Evolutionary conservation across 2,329 filamentous ascomycete species (phyloP).

Genomic region (Sporothrix sp.): DNA sequence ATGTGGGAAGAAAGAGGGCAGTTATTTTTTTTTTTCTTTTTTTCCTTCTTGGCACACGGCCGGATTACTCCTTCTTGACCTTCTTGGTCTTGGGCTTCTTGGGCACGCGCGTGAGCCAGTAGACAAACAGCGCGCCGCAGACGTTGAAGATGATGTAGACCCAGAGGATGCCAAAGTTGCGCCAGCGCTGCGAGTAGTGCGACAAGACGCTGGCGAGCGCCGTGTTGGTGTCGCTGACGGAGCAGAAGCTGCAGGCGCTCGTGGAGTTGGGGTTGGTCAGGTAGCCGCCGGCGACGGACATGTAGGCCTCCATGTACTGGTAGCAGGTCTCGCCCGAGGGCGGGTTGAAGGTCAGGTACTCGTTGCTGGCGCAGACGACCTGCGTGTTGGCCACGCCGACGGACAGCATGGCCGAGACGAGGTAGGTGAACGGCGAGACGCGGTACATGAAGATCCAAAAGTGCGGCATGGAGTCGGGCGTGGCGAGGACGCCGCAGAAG

Average conservation of each 20-base stretch:
- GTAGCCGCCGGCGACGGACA: constrained; percentile 40
- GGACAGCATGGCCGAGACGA: constrained; percentile 62
- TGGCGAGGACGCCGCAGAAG: constrained; percentile 54
- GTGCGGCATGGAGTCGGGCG: constrained; percentile 47
- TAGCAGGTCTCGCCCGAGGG: constrained; percentile 47
- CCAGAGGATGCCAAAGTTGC: constrained; percentile 55
- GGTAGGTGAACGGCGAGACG: constrained; percentile 72
- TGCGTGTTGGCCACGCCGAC: constrained; percentile 57
- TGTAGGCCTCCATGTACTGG: constrained; percentile 47
- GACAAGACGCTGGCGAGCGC: constrained; percentile 41
- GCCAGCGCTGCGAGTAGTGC: constrained; percentile 51
- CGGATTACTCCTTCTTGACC: constrained; percentile 19
- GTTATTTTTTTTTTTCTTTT: constrained; percentile 18
- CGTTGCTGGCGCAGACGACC: constrained; percentile 59
- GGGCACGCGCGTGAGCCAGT: constrained; percentile 21
- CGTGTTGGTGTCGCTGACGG: constrained; percentile 40
- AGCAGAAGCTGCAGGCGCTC: constrained; percentile 46
- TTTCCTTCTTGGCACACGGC: no score
- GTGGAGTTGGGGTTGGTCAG: constrained; percentile 41
- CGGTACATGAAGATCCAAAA: constrained; percentile 84
- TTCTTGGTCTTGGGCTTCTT: constrained; percentile 17
- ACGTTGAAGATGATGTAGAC: constrained; percentile 45
- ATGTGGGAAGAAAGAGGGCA: background rate
- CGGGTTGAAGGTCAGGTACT: constrained; percentile 59
- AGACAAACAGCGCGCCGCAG: constrained; percentile 31